These are phyloP conservation scores for Neopestalotiopsis rosae DNA, from an alignment of 2,329 filamentous ascomycete species.

Conservation along the genomic window DNA sequence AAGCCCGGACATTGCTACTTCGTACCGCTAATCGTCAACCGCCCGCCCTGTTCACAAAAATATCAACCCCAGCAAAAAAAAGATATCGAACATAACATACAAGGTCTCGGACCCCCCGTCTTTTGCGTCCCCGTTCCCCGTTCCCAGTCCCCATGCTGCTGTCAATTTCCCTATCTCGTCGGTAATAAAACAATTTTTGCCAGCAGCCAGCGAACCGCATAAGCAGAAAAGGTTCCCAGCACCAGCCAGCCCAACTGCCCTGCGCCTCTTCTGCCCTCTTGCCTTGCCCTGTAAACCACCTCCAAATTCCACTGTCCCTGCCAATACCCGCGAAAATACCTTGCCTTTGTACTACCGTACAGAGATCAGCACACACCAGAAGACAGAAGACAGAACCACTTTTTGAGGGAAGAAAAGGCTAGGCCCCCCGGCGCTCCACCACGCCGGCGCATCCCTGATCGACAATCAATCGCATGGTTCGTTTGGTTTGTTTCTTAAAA, in stretches of 20 bases:
- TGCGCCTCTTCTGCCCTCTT: no score
- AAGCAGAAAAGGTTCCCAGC: background rate
- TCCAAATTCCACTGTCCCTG: background rate
- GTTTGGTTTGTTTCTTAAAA: conserved; percentile 7
- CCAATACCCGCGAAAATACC: background rate
- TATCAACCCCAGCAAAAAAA: background rate
- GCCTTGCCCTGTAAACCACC: background rate
- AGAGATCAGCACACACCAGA: background rate
- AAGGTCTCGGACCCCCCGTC: conserved; percentile 1
- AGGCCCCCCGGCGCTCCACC: conserved; percentile 1
- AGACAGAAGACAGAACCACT: background rate
- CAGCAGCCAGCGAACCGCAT: background rate
- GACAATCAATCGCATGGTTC: conserved; percentile 8
- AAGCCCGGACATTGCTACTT: background rate
- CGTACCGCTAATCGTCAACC: background rate
- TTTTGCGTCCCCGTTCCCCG: background rate
- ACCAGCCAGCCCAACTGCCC: no score
- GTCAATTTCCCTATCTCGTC: background rate
- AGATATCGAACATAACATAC: background rate
- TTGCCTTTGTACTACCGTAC: background rate
- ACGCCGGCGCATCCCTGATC: conserved; percentile 11
- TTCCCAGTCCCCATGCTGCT: background rate
- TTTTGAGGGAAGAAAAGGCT: background rate
- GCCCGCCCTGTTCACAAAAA: background rate
- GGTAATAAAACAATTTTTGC: background rate